Evolutionary conservation across 352 stramenopile species (phyloP).

Genomic region (Phytophthora megakarya): DNA sequence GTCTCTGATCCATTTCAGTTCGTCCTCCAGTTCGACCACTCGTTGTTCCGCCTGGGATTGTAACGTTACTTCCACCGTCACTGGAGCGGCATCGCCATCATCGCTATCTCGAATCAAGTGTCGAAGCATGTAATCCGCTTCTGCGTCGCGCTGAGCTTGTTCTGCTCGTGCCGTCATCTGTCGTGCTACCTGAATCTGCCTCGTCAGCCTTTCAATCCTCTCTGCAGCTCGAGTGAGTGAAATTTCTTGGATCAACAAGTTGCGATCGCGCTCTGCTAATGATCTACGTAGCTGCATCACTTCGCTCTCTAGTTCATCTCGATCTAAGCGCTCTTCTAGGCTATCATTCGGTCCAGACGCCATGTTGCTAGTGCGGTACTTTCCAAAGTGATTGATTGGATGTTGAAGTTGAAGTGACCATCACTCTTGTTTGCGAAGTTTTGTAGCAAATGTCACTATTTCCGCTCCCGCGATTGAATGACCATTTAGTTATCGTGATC

Average conservation of each 20-base stretch:
- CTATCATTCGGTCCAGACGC: not conserved
- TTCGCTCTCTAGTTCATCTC: not conserved
- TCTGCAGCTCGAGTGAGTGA: slow-evolving; percentile 5
- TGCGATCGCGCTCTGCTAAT: slow-evolving; percentile 1
- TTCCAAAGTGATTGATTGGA: slow-evolving; percentile 2
- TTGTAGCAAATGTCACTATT: slow-evolving; percentile 25
- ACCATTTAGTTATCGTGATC: too few species aligned
- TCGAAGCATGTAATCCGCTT: slow-evolving; percentile 29
- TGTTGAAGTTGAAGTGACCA: slow-evolving; percentile 22
- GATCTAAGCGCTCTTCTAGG: not conserved
- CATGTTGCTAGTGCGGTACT: not conserved
- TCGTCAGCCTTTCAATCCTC: slow-evolving; percentile 14
- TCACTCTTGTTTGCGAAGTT: slow-evolving; percentile 15
- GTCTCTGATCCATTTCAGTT: slow-evolving; percentile 13
- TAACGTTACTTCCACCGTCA: not conserved
- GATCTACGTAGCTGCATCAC: slow-evolving; percentile 8
- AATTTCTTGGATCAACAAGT: not conserved
- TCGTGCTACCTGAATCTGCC: slow-evolving; percentile 7
- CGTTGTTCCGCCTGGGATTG: slow-evolving; percentile 6
- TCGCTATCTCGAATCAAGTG: slow-evolving; percentile 27
- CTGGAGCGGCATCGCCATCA: not conserved
- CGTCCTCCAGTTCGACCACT: slow-evolving; percentile 18
- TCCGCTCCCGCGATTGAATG: too few species aligned
- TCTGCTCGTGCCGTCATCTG: slow-evolving; percentile 17
- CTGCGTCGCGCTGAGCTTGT: slow-evolving; percentile 23